phyloP scores from a whole-genome alignment of 2,329 filamentous ascomycete species.

The Lasiodiplodia sp. region DNA sequence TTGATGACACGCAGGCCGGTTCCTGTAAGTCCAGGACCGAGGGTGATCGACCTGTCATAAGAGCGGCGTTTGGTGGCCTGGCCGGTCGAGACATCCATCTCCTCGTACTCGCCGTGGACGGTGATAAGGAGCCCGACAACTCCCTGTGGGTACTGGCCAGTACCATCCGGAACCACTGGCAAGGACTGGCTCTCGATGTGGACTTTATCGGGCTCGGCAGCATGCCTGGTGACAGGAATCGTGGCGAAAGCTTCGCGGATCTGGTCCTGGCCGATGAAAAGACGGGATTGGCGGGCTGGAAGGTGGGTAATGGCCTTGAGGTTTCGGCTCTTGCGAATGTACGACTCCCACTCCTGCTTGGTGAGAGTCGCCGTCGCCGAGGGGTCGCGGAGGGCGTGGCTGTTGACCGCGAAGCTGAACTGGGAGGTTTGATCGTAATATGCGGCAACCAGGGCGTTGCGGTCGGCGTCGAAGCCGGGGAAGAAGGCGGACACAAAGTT shows the following conservation, averaged over 20 bases:
- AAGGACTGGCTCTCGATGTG: constrained; percentile 82
- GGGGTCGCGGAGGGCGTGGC: constrained; percentile 60
- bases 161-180: constrained; percentile 73
- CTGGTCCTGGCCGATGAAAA: constrained; percentile 68
- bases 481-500: constrained; percentile 80
- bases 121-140: constrained; percentile 81
- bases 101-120: constrained; percentile 85
- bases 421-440: constrained; percentile 79
- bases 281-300: constrained; percentile 68
- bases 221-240: constrained; percentile 77
- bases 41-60: constrained; percentile 81
- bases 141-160: constrained; percentile 66
- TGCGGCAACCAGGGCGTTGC: constrained; percentile 65
- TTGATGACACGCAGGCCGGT: constrained; percentile 75
- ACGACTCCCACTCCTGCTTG: constrained; percentile 71
- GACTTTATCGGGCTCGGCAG: constrained; percentile 74
- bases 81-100: constrained; percentile 66
- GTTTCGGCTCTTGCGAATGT: constrained; percentile 81
- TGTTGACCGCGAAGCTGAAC: constrained; percentile 79
- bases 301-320: constrained; percentile 71
- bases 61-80: constrained; percentile 70
- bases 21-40: constrained; percentile 74
- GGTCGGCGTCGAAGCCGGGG: constrained; percentile 74
- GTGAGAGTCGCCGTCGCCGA: constrained; percentile 44
- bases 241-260: constrained; percentile 74